A percentile compares a stretch with the other conserved stretches of the same genome.
Evolutionary conservation across 768 basidiomycete genomes (phyloP).

Genomic region (Tulasnella sp.): DNA sequence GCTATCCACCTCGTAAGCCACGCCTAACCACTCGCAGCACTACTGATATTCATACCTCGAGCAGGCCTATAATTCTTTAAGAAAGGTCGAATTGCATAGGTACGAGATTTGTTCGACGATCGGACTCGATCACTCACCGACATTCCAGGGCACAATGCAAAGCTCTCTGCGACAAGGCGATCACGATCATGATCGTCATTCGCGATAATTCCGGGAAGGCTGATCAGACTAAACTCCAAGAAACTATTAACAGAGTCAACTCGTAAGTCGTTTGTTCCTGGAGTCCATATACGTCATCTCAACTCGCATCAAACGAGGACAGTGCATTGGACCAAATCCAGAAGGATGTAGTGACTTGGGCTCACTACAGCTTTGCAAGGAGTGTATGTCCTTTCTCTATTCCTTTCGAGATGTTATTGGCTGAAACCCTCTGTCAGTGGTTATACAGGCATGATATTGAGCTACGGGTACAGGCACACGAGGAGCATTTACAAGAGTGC

Average conservation of each 20-base stretch:
- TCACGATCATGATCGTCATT: background rate
- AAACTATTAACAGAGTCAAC: background rate
- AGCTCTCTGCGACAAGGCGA: background rate
- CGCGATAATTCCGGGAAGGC: constrained; percentile 9
- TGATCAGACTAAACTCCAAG: background rate
- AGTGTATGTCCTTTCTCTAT: background rate
- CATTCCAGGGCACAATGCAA: background rate
- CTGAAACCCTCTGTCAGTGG: background rate
- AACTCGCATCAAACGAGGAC: background rate
- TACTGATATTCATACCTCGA: too few species aligned
- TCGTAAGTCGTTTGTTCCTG: background rate
- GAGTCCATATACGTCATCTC: background rate
- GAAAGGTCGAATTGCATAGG: background rate
- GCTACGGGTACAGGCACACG: background rate
- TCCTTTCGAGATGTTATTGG: background rate
- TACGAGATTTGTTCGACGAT: background rate
- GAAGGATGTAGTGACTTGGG: background rate
- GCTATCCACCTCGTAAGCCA: background rate
- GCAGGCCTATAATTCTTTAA: constrained; percentile 1
- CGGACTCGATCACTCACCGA: background rate
- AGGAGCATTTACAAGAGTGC: background rate
- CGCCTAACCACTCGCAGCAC: background rate
- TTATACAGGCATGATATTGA: background rate
- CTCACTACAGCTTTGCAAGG: background rate
- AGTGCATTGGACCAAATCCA: background rate